Evolutionary conservation across 2,329 filamentous ascomycete species (phyloP).

Genomic region (Ascochyta lentis): DNA sequence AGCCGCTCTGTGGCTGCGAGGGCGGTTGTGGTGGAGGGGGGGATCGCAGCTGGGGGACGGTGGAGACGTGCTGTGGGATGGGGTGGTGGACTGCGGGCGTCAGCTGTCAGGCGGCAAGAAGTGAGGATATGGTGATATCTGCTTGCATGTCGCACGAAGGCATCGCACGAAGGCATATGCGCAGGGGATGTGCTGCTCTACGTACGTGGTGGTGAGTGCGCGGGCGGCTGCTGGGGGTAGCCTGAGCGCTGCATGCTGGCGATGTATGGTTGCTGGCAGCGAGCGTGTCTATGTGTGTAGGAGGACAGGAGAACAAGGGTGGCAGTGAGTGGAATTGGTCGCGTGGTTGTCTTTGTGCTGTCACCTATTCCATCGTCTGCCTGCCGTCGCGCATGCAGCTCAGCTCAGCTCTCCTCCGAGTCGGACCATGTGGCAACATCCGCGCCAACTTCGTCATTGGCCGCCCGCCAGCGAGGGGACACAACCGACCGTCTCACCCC

Average conservation of each 20-base stretch:
- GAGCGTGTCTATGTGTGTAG: not conserved
- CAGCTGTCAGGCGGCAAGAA: not conserved
- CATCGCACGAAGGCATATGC: not conserved
- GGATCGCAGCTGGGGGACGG: constrained; percentile 94
- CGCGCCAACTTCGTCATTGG: constrained; percentile 40
- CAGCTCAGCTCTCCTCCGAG: constrained; percentile 17
- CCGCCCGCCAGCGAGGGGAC: constrained; percentile 8
- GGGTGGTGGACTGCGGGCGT: constrained; percentile 72
- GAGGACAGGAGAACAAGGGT: not conserved
- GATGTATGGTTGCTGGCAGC: not conserved
- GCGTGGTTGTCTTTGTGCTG: not conserved
- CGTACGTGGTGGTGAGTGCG: constrained; percentile 79
- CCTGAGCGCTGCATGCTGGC: constrained; percentile 81
- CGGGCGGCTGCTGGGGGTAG: constrained; percentile 74
- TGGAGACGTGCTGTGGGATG: constrained; percentile 97
- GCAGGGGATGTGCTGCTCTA: not conserved
- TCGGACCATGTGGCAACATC: constrained; percentile 31
- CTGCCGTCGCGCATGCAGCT: constrained; percentile 8
- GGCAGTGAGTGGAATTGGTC: not conserved
- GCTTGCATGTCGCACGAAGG: not conserved
- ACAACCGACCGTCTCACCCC: constrained; percentile 9
- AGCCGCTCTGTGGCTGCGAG: constrained; percentile 70
- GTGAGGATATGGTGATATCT: not conserved
- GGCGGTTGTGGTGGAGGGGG: constrained; percentile 80
- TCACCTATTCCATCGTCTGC: not conserved